These are phyloP conservation scores for Harrya chromipes DNA, from an alignment of 768 basidiomycete species.

Conservation along the genomic window DNA sequence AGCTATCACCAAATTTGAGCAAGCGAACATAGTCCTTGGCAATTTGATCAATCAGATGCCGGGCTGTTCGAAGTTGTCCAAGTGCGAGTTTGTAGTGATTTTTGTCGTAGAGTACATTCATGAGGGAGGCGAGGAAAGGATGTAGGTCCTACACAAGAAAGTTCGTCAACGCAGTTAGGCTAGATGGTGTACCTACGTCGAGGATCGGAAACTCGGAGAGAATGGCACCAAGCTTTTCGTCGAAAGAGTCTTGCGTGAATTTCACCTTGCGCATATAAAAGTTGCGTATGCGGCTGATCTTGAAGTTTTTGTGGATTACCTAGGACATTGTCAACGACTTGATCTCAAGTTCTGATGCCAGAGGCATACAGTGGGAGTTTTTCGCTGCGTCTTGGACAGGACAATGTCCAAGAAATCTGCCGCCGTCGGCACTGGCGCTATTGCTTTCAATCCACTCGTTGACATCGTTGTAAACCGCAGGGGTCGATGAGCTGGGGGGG, in stretches of 20 bases:
- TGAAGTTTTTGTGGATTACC: conserved; percentile 99
- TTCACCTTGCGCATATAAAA: conserved; percentile 99
- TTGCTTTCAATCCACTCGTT: conserved; percentile 91
- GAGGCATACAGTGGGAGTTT: conserved; percentile 81
- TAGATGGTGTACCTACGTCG: conserved; percentile 59
- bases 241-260: conserved; percentile 95
- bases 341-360: not conserved
- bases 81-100: conserved; percentile 99
- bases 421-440: conserved; percentile 97
- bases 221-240: conserved; percentile 92
- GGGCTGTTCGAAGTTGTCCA: conserved; percentile 92
- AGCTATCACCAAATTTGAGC: conserved; percentile 95
- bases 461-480: conserved; percentile 45
- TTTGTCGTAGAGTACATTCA: conserved; percentile 99
- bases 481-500: conserved; percentile 2
- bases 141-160: conserved; percentile 67
- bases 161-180: conserved; percentile 3
- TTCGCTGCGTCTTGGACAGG: conserved; percentile 90
- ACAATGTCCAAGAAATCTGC: conserved; percentile 94
- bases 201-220: conserved; percentile 96
- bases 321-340: conserved; percentile 27
- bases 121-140: conserved; percentile 90
- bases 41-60: conserved; percentile 95
- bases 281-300: conserved; percentile 96
- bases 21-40: conserved; percentile 96